Evolutionary conservation across 768 basidiomycete species (phyloP), one percentile per base, ranked within the genome.

Genomic region (Sistotremastrum suecicum): DNA sequence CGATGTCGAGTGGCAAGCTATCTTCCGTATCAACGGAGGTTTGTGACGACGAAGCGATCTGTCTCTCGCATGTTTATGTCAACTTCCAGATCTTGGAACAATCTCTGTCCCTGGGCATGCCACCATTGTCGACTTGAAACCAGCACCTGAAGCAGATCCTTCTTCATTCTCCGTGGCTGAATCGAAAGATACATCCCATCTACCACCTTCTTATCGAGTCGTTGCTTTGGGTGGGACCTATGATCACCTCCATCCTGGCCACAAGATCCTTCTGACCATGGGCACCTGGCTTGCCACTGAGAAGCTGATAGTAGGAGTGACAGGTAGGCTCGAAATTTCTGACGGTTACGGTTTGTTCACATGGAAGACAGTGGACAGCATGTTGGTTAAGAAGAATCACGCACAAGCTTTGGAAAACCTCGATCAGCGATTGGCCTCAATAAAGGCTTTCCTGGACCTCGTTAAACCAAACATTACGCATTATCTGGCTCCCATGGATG

Each of bases 241-340:
- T 62, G 95, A 99, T 63, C 95, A 98, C 60, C 75, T 99, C 10
- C 95, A 99, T 58, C 78, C 90, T 3, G 95, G 94, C 0, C 95
- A 99, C 66, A 95, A 95, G 64, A 92, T 99, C 49, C 75, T 99
- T 31, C 74, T 99, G 7, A 86, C 88, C 56, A 89, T 95, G 79
- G 83, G 77, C 8, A 79, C 86, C 1, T 90, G 83, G 73, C 78
- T 98, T 46, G 70, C 91, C 0, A 58, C 63, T 39, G 60, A 70
- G 50, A 91, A 90, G 60, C 64, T 98, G 55, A 87, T 98, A 50
- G 78, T 97, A 51, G 95, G 95, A 4, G 67, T 98, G 36, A 86
- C 88, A 44, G 83, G 87, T 83, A 47, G 55, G 70, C 53, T n/a
- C 37, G 44, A 37, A 31, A 48, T 12, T 50, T 40, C 33, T 34